Evolutionary conservation across 2,329 filamentous ascomycete species (phyloP).

Genomic region (Ophiostoma ips): DNA sequence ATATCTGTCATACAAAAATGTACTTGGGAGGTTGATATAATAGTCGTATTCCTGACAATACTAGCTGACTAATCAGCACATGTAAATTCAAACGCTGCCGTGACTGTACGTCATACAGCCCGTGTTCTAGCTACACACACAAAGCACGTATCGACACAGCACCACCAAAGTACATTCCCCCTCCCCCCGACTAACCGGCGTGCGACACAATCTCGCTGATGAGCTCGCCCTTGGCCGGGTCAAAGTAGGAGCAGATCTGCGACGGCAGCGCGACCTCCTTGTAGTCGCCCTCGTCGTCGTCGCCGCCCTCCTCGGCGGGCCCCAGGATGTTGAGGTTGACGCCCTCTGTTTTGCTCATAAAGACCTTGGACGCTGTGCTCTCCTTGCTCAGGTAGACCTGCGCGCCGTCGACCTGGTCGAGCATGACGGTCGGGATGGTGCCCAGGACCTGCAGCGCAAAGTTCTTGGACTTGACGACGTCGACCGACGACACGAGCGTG

Average conservation of each 20-base stretch:
- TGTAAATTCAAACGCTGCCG: too few species aligned
- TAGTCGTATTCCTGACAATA: too few species aligned
- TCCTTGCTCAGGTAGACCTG: conserved; percentile 75
- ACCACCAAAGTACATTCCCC: too few species aligned
- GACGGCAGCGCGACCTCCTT: conserved; percentile 78
- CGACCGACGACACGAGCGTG: conserved; percentile 76
- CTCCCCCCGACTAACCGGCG: conserved; percentile 44
- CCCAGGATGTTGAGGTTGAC: conserved; percentile 77
- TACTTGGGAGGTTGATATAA: too few species aligned
- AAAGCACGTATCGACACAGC: neutral
- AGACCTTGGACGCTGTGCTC: conserved; percentile 65
- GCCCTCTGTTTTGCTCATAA: conserved; percentile 74
- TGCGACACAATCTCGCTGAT: conserved; percentile 94
- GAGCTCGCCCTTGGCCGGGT: conserved; percentile 56
- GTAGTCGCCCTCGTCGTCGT: conserved; percentile 67
- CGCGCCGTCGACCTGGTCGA: conserved; percentile 89
- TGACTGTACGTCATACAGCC: too few species aligned
- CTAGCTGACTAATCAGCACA: too few species aligned
- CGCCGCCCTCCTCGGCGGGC: conserved; percentile 55
- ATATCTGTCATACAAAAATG: too few species aligned
- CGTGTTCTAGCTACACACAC: neutral
- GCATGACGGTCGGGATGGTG: conserved; percentile 68
- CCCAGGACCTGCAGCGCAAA: conserved; percentile 91
- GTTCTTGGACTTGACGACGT: conserved; percentile 89
- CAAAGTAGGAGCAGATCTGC: conserved; percentile 69